Base-by-base conservation (phyloP, 306 rosid species). In the Cicer bijugum region DNA sequence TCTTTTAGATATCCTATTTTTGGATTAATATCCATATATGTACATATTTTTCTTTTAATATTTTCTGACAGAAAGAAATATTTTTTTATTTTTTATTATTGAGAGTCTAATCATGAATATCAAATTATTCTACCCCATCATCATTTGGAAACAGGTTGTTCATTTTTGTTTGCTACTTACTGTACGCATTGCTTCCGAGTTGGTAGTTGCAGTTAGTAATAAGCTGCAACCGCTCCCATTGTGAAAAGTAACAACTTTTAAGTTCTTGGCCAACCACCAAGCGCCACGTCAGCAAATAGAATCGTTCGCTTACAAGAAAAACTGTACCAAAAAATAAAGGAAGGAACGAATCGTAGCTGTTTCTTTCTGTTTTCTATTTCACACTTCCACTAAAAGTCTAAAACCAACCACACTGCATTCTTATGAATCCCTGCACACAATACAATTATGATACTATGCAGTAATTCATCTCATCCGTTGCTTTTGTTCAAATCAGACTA, bases 191-290 rank as follows among this genome's bases (percentile, higher is more conserved):
- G 20, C 51, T 55, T 23, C 1, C 2, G 74, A 37, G 47, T 14
- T 48, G 70, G 48, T 75, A 37, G 81, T 75, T 55, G 81, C 6
- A 6, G 65, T 45, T 38, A 16, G 56, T 61, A 62, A 69, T 19
- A 33, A 52, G 73, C 66, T 80, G 37, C 80, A 80, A 80, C 83
- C 42, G 33, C 79, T 20, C 47, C 56, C 11, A 57, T 6, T 4
- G 11, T 11, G 23, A 20, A 37, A 51, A 38, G 28, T 51, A 77
- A 79, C 57, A 45, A 62, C 77, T 15, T 67, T 63, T 15, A 60
- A 39, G 45, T 76, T 80, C 72, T 71, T 58, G 70, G 42, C 84
- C 80, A 83, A 80, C 77, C 66, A 72, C 67, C 47, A 0, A 2
- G 0, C 1, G 74, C 20, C 82, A 19, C 80, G 77, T 83, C 76